phyloP scores from a whole-genome alignment of 139 green algal species.

The Chlamydomonas incerta region DNA sequence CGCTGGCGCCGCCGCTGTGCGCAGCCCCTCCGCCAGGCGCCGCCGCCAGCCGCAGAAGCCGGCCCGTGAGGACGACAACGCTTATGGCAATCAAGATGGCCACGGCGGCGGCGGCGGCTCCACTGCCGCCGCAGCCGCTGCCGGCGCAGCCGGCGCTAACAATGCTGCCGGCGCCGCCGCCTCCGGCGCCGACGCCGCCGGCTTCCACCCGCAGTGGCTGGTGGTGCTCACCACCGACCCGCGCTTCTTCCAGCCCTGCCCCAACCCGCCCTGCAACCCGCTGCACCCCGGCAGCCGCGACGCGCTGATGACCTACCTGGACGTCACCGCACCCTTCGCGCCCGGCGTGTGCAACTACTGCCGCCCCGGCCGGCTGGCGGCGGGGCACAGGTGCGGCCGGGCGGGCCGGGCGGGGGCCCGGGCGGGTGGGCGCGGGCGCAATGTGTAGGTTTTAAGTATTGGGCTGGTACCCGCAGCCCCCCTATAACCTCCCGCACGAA shows the following conservation, averaged over 20 bases:
- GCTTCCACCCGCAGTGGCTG: slow-evolving; percentile 38
- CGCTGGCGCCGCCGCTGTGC: background rate
- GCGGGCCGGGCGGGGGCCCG: too few species aligned
- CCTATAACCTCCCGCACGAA: background rate
- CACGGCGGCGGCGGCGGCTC: background rate
- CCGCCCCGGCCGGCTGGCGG: background rate
- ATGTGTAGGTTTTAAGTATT: too few species aligned
- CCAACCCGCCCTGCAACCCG: background rate
- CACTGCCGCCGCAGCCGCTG: too few species aligned
- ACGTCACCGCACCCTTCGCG: slow-evolving; percentile 23
- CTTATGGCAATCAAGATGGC: background rate
- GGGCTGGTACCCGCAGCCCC: too few species aligned
- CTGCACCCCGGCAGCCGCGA: slow-evolving; percentile 26
- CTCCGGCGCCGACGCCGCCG: background rate
- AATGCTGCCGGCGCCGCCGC: background rate
- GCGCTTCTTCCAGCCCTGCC: slow-evolving; percentile 40
- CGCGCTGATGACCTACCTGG: slow-evolving; percentile 32
- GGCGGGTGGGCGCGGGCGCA: too few species aligned
- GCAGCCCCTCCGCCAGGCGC: background rate
- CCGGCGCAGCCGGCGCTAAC: background rate
- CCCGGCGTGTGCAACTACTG: slow-evolving; percentile 40
- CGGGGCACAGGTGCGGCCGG: slow-evolving; percentile 14
- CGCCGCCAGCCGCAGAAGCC: too few species aligned
- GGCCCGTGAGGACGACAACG: background rate
- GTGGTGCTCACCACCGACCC: slow-evolving; percentile 22